These are phyloP conservation scores for Colletotrichum tamarilloi DNA, from an alignment of 2,329 filamentous ascomycete genomes.

Conservation along the genomic window DNA sequence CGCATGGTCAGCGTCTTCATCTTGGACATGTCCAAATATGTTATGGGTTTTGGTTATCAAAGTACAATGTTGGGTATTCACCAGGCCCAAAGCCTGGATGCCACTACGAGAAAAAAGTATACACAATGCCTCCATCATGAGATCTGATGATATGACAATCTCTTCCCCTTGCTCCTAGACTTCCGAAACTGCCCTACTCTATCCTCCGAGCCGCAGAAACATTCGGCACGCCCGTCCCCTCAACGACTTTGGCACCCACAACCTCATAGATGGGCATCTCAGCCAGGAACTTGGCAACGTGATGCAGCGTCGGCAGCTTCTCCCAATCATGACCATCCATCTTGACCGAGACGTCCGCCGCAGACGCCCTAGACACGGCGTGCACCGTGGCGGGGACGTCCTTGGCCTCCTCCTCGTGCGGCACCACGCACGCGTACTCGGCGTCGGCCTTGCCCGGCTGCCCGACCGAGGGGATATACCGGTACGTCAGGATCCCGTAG, in stretches of 20 bases:
- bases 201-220: slow-evolving; percentile 43
- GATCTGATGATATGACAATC: background rate
- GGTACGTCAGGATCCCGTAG: slow-evolving; percentile 63
- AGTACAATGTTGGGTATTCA: background rate
- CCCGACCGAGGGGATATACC: slow-evolving; percentile 68
- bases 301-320: slow-evolving; percentile 69
- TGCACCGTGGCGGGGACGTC: slow-evolving; percentile 41
- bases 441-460: slow-evolving; percentile 61
- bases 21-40: background rate
- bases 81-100: background rate
- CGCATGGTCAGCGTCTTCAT: background rate
- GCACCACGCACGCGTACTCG: slow-evolving; percentile 59
- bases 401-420: slow-evolving; percentile 48
- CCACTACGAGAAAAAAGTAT: background rate
- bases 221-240: slow-evolving; percentile 64
- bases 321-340: slow-evolving; percentile 64
- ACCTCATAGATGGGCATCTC: slow-evolving; percentile 69
- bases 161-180: background rate
- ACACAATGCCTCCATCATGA: background rate
- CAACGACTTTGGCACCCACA: slow-evolving; percentile 64
- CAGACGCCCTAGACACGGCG: slow-evolving; percentile 47
- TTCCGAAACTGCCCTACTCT: background rate
- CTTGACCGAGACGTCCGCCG: slow-evolving; percentile 54
- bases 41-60: background rate
- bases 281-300: slow-evolving; percentile 62